phyloP scores from a whole-genome alignment of 768 basidiomycete genomes.

The Clavulina sp. region DNA sequence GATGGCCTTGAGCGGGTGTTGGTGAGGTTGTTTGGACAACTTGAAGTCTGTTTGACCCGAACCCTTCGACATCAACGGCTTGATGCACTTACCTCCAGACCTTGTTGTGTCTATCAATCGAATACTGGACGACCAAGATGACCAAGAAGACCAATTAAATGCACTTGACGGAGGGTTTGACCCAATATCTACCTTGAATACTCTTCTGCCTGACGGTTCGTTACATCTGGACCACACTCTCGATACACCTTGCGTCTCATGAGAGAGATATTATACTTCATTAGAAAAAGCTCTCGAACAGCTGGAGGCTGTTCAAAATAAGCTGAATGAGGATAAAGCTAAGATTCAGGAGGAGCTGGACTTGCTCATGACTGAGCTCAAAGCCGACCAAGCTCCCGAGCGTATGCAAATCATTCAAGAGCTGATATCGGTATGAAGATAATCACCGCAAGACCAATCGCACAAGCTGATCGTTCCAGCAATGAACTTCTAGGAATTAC shows the following conservation, averaged over 20 bases:
- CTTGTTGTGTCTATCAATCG: slow-evolving; percentile 53
- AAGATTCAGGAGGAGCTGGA: slow-evolving; percentile 59
- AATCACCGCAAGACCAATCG: not conserved
- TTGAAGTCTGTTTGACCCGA: too few relatives aligned
- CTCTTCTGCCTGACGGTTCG: slow-evolving; percentile 65
- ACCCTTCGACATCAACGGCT: too few relatives aligned
- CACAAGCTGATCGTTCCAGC: not conserved
- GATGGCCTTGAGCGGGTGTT: too few relatives aligned
- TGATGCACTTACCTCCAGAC: slow-evolving; percentile 33
- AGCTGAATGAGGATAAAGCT: slow-evolving; percentile 49
- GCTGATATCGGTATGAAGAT: slow-evolving; percentile 67
- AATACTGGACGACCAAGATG: slow-evolving; percentile 33
- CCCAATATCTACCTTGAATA: slow-evolving; percentile 29
- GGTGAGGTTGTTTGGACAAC: too few relatives aligned
- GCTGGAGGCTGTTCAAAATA: slow-evolving; percentile 50
- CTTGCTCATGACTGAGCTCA: slow-evolving; percentile 45
- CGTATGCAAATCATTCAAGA: slow-evolving; percentile 85
- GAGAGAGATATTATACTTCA: slow-evolving; percentile 3
- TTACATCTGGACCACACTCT: slow-evolving; percentile 8
- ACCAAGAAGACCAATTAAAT: slow-evolving; percentile 29
- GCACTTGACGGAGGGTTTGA: slow-evolving; percentile 14
- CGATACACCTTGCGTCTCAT: not conserved
- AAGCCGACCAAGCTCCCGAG: slow-evolving; percentile 66
- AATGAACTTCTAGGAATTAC: slow-evolving; percentile 47
- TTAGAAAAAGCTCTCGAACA: slow-evolving; percentile 61